Percentiles rank a stretch among this genome's conserved stretches.
These are phyloP conservation scores for Heliamphora pulchella DNA, from an alignment of 179 eudicot genomes.

Conservation along the genomic window DNA sequence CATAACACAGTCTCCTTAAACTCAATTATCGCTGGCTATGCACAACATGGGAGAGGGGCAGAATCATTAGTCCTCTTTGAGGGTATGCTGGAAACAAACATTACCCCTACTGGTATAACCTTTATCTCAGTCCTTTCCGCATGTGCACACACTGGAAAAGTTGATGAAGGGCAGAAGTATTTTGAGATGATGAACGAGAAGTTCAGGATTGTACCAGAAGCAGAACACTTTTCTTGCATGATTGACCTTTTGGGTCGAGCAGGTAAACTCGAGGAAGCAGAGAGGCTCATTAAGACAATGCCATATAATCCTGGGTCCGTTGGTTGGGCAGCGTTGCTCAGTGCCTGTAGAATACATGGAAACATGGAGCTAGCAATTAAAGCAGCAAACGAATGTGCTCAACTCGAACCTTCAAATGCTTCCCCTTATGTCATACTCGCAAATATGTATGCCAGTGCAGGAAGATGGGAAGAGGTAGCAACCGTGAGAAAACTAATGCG, in stretches of 20 bases:
- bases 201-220: conserved; percentile 54
- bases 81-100: conserved; percentile 44
- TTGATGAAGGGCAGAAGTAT: conserved; percentile 55
- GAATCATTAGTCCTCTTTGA: conserved; percentile 56
- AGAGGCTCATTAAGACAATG: conserved; percentile 54
- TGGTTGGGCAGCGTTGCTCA: conserved; percentile 76
- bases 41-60: conserved; percentile 64
- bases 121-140: conserved; percentile 74
- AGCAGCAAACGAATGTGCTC: conserved; percentile 55
- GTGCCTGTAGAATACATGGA: conserved; percentile 65
- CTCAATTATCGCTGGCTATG: conserved; percentile 72
- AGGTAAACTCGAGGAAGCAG: conserved; percentile 64
- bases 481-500: conserved; percentile 54
- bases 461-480: conserved; percentile 69
- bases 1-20: conserved; percentile 61
- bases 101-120: conserved; percentile 52
- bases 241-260: conserved; percentile 86
- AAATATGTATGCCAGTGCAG: conserved; percentile 54
- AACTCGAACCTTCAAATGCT: conserved; percentile 66
- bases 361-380: conserved; percentile 60
- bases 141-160: conserved; percentile 75
- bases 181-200: conserved; percentile 49
- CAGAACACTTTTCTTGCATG: conserved; percentile 79
- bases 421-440: conserved; percentile 71
- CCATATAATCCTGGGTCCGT: conserved; percentile 56